A percentile compares a stretch with the other conserved stretches of the same genome.
Conservation (phyloP, 768 basidiomycete genomes). For the Cyclocybe aegerita region DNA sequence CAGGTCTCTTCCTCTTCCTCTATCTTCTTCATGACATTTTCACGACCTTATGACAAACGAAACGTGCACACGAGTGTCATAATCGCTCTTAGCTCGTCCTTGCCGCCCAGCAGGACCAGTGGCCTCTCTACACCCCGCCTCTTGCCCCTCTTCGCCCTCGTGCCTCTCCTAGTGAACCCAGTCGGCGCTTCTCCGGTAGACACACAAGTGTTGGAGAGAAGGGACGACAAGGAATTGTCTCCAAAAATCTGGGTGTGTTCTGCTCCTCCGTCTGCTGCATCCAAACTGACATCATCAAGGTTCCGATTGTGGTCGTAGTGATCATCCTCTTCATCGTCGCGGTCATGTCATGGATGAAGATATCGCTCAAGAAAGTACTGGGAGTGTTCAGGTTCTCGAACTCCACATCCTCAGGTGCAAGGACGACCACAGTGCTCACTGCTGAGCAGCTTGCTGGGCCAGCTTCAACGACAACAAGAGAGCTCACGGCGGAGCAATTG, state of each 20-base stretch:
- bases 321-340: conserved; percentile 21
- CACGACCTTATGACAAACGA: conserved; percentile 19
- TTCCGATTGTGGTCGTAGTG: conserved; percentile 31
- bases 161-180: not conserved
- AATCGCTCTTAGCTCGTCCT: not conserved
- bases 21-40: conserved; percentile 14
- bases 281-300: conserved; percentile 6
- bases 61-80: conserved; percentile 1
- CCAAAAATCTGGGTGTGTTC: conserved; percentile 18
- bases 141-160: not conserved
- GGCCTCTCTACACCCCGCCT: not conserved
- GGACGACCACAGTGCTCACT: conserved; percentile 36
- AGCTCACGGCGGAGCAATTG: conserved; percentile 55
- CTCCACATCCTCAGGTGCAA: conserved; percentile 3
- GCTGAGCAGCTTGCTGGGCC: conserved; percentile 57
- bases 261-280: too few relatives aligned
- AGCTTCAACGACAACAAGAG: not conserved
- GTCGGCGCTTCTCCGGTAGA: conserved; percentile 8
- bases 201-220: not conserved
- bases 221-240: conserved; percentile 5
- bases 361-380: conserved; percentile 2
- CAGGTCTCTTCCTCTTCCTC: conserved; percentile 2
- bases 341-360: conserved; percentile 18
- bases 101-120: not conserved
- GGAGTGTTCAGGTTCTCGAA: conserved; percentile 9